phyloP scores from a whole-genome alignment of 768 basidiomycete species.

The Trametes meyenii region DNA sequence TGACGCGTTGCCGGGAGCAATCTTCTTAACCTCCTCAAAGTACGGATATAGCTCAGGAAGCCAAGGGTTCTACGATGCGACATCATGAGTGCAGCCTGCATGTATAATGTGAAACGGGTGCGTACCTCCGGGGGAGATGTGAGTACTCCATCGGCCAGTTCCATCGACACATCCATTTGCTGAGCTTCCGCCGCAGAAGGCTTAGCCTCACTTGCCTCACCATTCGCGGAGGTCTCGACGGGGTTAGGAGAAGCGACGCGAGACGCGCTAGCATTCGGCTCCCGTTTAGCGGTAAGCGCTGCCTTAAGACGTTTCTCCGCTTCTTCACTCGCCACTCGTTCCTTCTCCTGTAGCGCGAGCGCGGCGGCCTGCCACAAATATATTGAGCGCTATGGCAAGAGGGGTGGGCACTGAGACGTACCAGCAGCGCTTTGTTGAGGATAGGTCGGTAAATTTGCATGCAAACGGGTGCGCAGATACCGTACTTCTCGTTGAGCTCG shows the following conservation, averaged over 20 bases:
- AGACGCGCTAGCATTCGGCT: conserved; percentile 56
- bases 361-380: conserved; percentile 52
- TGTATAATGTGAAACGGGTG: background rate
- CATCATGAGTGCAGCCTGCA: background rate
- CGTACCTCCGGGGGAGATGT: conserved; percentile 13
- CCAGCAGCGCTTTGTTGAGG: conserved; percentile 63
- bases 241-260: conserved; percentile 65
- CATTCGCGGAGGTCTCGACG: conserved; percentile 20
- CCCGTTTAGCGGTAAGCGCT: conserved; percentile 75
- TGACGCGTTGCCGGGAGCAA: conserved; percentile 66
- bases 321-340: conserved; percentile 69
- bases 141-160: conserved; percentile 1
- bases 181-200: conserved; percentile 27
- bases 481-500: conserved; percentile 75
- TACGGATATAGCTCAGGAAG: conserved; percentile 69
- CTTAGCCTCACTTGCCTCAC: conserved; percentile 33
- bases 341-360: conserved; percentile 66
- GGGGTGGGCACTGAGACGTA: conserved; percentile 34
- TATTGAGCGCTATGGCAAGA: background rate
- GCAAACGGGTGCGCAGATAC: conserved; percentile 82
- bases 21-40: conserved; percentile 74
- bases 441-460: conserved; percentile 94
- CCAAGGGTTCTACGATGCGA: conserved; percentile 71
- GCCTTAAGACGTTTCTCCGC: conserved; percentile 83
- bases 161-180: conserved; percentile 23